Base-by-base conservation (phyloP, 2,329 filamentous ascomycete genomes). In the Xylaria arbuscula region DNA sequence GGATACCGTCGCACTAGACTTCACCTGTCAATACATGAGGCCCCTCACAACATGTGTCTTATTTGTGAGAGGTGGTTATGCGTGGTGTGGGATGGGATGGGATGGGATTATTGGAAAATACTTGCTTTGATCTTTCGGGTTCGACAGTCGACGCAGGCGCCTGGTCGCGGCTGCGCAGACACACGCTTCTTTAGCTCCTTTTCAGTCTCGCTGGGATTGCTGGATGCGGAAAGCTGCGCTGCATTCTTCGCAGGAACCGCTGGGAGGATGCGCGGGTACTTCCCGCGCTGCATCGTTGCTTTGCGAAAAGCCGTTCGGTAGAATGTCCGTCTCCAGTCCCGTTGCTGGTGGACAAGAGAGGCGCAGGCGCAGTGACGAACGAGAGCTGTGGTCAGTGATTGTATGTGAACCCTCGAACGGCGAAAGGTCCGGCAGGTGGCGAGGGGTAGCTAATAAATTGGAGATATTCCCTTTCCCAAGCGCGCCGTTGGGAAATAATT, bases 131-230 rank as follows among this genome's bases (percentile, higher is more conserved):
- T 71, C 51, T 75, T 75, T 7, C 73, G 71, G 11, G 34, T 42
- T 42, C 73, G 68, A 54, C 73, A 75, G 32, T 69, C 66, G 38
- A 61, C 45, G 54, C 73, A 75, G 9, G 73, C 73, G 15, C 72
- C 72, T 8, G 62, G 67, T 34, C 72, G 69, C 15, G 62, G 58
- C 24, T 65, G 66, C 24, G 61, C 28, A 5, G 40, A 24, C 13
- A 22, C 32, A 17, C 66, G 66, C 56, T 45, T 68, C 56, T 47
- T 68, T 13, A 40, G 10, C 24, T 61, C 50, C 19, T 38, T 61
- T 1, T 42, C 50, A 11, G 32, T 9, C 22, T 8, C 34, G 0
- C 42, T 42, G 19, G 48, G 1, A 11, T 15, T 38, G 15, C 38
- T 22, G 6, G 50, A 51, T 8, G 48, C 1, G 4, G 56, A 45